These are phyloP conservation scores for Erodium trifolium DNA, from an alignment of 441 rosid species.

Conservation along the genomic window DNA sequence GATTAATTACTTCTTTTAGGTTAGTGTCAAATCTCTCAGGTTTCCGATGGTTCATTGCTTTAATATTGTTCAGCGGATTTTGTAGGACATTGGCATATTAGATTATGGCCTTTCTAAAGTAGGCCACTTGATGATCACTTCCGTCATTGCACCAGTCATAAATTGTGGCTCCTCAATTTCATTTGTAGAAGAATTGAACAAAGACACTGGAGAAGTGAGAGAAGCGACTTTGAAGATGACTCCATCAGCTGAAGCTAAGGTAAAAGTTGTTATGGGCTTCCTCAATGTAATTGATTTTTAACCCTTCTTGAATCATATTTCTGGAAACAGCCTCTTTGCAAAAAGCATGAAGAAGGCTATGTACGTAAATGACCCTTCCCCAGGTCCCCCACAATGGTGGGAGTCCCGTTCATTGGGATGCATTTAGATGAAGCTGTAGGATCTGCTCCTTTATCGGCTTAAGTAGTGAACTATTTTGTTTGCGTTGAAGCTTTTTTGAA, in stretches of 20 bases:
- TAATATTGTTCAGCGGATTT: constrained; percentile 21
- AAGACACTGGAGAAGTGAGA: constrained; percentile 34
- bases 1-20: not conserved
- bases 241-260: constrained; percentile 43
- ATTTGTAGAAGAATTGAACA: constrained; percentile 44
- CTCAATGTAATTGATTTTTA: not conserved
- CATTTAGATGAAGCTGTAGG: constrained; percentile 10
- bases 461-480: constrained; percentile 7
- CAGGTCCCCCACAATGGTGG: not conserved
- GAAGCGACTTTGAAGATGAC: constrained; percentile 52
- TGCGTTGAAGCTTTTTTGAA: constrained; percentile 6
- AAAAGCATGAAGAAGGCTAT: not conserved
- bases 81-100: constrained; percentile 71
- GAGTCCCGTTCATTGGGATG: not conserved
- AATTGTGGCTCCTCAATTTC: constrained; percentile 41
- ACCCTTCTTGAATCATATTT: constrained; percentile 1
- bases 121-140: constrained; percentile 79
- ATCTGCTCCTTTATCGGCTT: constrained; percentile 10
- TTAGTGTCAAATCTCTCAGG: constrained; percentile 11
- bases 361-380: not conserved
- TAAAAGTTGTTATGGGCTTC: constrained; percentile 16
- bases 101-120: constrained; percentile 85
- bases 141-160: constrained; percentile 61
- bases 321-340: not conserved
- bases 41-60: constrained; percentile 13